Evolutionary conservation across 257 asterid genomes (phyloP), one percentile per base, ranked within the genome.

Genomic region (Fraxinus excelsior): DNA sequence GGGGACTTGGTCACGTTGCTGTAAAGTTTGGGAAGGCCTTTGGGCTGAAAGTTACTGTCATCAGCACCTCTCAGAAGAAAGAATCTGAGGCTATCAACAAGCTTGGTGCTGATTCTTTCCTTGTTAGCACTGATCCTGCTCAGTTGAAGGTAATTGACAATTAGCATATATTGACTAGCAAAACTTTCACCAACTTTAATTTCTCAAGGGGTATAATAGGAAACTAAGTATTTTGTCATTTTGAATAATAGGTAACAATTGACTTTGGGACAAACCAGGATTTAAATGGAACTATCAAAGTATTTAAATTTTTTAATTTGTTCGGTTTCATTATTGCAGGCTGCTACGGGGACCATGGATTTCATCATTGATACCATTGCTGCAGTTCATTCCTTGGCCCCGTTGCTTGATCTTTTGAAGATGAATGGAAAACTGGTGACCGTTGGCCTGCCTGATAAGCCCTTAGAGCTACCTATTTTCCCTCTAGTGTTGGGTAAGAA

Each of bases 1-100:
- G 95, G 18, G 95, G 97, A 3, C 89, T 91, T 46, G 97, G 95
- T 75, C 97, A 91, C 67, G 80, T 91, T 75, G 95, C 95, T n/a
- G 92, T 91, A 11, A 89, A 91, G 74, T 67, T 91, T 28, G 97
- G 89, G 23, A 91, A 91, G 86, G 97, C 91, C 19, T 88, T 91
- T 65, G 97, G 97, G 76, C 71, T 83, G 75, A 85, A 85, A 74
- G 93, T 91, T 68, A 89, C 91, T 31, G 93, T 91, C 12, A 88
- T 89, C 64, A 91, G 97, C 74, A 85, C 85, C n/a, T 85, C 93
- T 2, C 86, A 84, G 0, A 70, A 73, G 11, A 91, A 91, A 74
- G 82, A 87, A 71, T 77, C 34, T n/a, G 97, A 88, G 70, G 95
- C 95, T 53, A 75, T 85, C 31, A 72, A 75, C 35, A 82, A 38